phyloP scores from a whole-genome alignment of 345 rosid genomes.

The Hevea brasiliensis region DNA sequence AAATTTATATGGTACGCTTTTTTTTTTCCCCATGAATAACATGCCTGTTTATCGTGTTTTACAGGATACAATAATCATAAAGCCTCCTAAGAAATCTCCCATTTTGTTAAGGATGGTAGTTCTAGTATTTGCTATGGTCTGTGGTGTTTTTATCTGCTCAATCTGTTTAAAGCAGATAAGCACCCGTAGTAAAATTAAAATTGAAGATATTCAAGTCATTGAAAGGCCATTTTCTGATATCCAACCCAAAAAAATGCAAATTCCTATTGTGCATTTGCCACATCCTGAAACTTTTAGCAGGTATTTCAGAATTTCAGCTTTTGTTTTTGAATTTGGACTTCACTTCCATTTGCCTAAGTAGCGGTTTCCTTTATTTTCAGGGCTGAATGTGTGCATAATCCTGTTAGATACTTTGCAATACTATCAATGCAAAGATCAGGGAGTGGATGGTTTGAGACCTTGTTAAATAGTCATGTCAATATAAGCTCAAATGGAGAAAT shows the following conservation, averaged over 20 bases:
- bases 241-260: slow-evolving; percentile 17
- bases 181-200: slow-evolving; percentile 28
- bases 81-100: slow-evolving; percentile 71
- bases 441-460: slow-evolving; percentile 97
- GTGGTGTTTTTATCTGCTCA: slow-evolving; percentile 66
- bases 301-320: slow-evolving; percentile 37
- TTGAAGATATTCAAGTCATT: slow-evolving; percentile 49
- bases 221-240: slow-evolving; percentile 31
- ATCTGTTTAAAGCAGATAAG: slow-evolving; percentile 69
- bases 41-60: slow-evolving; percentile 10
- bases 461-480: slow-evolving; percentile 85
- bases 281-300: slow-evolving; percentile 75
- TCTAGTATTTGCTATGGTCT: slow-evolving; percentile 63
- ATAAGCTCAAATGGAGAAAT: slow-evolving; percentile 97
- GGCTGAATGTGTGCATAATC: slow-evolving; percentile 72
- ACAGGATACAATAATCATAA: slow-evolving; percentile 65
- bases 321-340: slow-evolving; percentile 5
- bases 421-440: slow-evolving; percentile 97
- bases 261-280: slow-evolving; percentile 67
- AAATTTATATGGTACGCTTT: neutral
- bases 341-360: neutral
- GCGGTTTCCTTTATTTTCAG: slow-evolving; percentile 33
- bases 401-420: slow-evolving; percentile 80
- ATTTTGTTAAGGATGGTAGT: slow-evolving; percentile 69
- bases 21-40: slow-evolving; percentile 5